Evolutionary conservation across 2,329 filamentous ascomycete species (phyloP).

Genomic region (Fusarium transvaalense): DNA sequence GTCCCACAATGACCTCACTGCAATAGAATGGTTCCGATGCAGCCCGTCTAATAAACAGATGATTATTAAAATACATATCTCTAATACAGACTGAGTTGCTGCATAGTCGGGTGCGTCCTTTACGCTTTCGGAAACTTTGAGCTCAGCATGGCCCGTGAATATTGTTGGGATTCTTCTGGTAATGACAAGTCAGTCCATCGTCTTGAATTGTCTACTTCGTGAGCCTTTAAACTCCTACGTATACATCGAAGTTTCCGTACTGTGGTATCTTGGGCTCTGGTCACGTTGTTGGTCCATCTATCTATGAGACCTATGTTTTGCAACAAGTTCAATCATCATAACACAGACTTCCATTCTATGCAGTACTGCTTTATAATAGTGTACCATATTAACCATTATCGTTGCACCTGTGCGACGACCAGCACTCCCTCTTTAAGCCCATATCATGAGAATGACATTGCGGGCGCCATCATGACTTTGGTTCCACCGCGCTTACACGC

Average conservation of each 20-base stretch:
- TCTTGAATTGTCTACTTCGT: neutral
- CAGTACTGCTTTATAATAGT: neutral
- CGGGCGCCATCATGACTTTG: slow-evolving; percentile 28
- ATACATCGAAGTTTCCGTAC: neutral
- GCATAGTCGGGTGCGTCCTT: neutral
- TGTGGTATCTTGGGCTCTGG: neutral
- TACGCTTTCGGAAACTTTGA: neutral
- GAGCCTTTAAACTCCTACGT: no score
- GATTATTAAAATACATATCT: neutral
- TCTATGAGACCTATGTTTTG: neutral
- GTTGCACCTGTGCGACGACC: slow-evolving; percentile 6
- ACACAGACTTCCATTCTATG: neutral
- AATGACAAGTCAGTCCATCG: neutral
- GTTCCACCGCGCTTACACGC: slow-evolving; percentile 24
- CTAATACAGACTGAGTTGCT: neutral
- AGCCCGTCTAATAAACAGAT: slow-evolving; percentile 17
- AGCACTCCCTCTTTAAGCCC: neutral
- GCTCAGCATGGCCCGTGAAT: neutral
- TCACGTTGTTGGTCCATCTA: neutral
- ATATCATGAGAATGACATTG: slow-evolving; percentile 13
- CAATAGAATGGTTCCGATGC: slow-evolving; percentile 17
- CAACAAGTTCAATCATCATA: neutral
- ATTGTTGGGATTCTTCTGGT: neutral
- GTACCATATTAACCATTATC: neutral
- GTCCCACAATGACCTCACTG: slow-evolving; percentile 42